Conservation (phyloP, 805 yeast species). For the Teunomyces stri region DNA sequence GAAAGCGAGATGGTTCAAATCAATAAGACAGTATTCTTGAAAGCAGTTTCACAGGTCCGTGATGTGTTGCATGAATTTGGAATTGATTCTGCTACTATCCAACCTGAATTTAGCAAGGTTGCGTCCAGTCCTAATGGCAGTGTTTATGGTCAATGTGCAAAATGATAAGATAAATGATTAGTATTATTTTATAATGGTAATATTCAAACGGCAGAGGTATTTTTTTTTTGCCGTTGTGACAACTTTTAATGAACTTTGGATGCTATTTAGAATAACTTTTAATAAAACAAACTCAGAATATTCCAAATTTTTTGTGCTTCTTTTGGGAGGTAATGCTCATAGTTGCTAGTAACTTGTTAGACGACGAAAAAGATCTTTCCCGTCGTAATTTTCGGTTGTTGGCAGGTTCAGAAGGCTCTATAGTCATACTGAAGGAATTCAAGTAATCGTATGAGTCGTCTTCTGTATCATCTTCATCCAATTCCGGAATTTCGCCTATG, state of each 20-base stretch:
- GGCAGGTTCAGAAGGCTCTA: background rate
- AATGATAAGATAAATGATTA: background rate
- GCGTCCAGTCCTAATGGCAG: slow-evolving; percentile 1
- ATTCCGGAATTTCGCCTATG: background rate
- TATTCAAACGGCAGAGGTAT: background rate
- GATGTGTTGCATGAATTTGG: slow-evolving; percentile 79
- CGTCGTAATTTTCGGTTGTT: background rate
- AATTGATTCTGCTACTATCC: slow-evolving; percentile 91
- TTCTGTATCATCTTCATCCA: slow-evolving; percentile 7
- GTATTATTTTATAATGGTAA: background rate
- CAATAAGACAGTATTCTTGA: slow-evolving; percentile 46
- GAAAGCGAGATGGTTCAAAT: slow-evolving; percentile 49
- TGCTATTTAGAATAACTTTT: background rate
- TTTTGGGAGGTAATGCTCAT: background rate
- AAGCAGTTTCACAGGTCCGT: slow-evolving; percentile 73
- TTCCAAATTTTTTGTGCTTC: background rate
- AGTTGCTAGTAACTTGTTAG: background rate
- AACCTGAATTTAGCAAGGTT: slow-evolving; percentile 70
- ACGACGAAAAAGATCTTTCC: background rate
- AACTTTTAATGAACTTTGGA: background rate
- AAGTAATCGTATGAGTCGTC: slow-evolving; percentile 17
- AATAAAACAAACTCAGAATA: background rate
- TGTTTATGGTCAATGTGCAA: slow-evolving; percentile 3
- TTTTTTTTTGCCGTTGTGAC: background rate
- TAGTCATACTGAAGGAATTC: slow-evolving; percentile 14